Evolutionary conservation across 305 asterid genomes (phyloP).

Genomic region (Coffea humblotiana): DNA sequence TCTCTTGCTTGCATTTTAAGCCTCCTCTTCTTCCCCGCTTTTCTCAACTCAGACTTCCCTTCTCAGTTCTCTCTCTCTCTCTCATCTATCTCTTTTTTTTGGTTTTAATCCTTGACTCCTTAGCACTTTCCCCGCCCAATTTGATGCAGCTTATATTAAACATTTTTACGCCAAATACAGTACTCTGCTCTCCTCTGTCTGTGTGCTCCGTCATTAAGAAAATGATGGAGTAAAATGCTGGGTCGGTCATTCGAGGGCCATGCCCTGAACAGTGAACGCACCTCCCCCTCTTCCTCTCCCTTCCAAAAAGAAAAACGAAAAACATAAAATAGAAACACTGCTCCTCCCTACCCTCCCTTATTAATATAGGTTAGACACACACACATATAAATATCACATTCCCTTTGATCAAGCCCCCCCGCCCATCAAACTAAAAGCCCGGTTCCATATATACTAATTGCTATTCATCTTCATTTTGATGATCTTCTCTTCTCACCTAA

Average conservation of each 20-base stretch:
- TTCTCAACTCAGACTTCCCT: not conserved
- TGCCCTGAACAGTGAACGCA: no score
- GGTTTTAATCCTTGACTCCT: not conserved
- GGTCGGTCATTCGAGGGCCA: conserved; percentile 13
- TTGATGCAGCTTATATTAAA: not conserved
- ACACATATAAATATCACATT: conserved; percentile 12
- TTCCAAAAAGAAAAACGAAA: no score
- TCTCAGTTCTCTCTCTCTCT: not conserved
- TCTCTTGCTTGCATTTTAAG: conserved; percentile 18
- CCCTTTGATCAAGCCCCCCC: not conserved
- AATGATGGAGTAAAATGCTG: conserved; percentile 12
- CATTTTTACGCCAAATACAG: not conserved
- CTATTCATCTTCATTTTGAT: not conserved
- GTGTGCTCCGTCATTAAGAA: conserved; percentile 6
- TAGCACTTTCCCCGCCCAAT: not conserved
- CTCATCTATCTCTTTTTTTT: not conserved
- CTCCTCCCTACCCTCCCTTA: not conserved
- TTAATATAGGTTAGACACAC: not conserved
- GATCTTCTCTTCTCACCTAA: conserved; percentile 4
- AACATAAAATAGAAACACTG: no score
- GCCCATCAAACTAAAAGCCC: not conserved
- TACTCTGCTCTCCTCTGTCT: not conserved
- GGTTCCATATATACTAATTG: no score
- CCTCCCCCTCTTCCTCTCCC: not conserved
- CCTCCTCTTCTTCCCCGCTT: not conserved